Conservation (phyloP, 176 grass and related monocot genomes). For the Bothriochloa decipiens region DNA sequence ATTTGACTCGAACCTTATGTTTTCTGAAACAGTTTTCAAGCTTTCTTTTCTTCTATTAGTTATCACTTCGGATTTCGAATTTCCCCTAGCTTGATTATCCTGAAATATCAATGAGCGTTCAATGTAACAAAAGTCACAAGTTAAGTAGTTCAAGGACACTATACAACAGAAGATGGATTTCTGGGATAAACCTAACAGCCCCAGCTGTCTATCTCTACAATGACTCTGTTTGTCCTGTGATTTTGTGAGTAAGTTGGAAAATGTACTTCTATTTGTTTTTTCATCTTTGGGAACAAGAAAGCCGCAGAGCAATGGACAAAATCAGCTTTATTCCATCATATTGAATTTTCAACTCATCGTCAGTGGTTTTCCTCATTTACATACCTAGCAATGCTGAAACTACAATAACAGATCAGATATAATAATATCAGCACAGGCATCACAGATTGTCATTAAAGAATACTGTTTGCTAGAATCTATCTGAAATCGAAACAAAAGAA, state of each 20-base stretch:
- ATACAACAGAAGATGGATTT: constrained; percentile 1
- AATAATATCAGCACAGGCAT: constrained; percentile 26
- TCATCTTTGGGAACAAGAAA: not conserved
- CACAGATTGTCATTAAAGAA: constrained; percentile 35
- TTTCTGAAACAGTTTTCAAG: constrained; percentile 1
- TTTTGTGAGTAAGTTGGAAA: not conserved
- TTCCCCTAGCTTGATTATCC: not conserved
- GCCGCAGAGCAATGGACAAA: not conserved
- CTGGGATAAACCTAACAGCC: not conserved
- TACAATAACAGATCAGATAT: constrained; percentile 30
- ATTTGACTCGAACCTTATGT: constrained; percentile 6
- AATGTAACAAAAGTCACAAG: constrained; percentile 23
- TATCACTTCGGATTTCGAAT: not conserved
- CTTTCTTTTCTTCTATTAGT: not conserved
- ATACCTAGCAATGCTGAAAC: constrained; percentile 6
- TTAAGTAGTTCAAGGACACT: constrained; percentile 8
- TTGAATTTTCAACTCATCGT: not conserved
- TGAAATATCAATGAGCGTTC: constrained; percentile 10
- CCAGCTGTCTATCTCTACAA: not conserved
- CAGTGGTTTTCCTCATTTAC: constrained; percentile 3
- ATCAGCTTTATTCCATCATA: constrained; percentile 7
- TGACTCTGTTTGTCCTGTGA: not conserved
- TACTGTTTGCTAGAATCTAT: constrained; percentile 38
- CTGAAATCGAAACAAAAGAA: constrained; percentile 46
- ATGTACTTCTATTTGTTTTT: not conserved